Base-by-base conservation (phyloP, 768 basidiomycete species). In the Suillus plorans region DNA sequence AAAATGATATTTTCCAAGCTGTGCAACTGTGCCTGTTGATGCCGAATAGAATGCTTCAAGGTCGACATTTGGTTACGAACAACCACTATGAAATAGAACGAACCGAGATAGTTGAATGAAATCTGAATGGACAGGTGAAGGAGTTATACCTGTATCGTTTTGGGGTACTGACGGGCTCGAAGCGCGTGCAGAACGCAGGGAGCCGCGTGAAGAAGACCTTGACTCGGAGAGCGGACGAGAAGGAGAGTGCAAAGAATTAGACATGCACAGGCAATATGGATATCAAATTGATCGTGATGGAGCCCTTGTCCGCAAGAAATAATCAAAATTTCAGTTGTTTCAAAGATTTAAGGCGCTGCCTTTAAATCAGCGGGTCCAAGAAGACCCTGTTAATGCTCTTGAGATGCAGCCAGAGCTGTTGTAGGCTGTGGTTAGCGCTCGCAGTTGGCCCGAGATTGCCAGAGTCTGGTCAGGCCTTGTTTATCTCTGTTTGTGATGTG, bases 11-110 rank as follows among this genome's bases (percentile, higher is more conserved):
- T 90, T 74, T 94, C 92, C 61, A 93, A 84, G 45, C 72, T 81
- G 69, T 88, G 84, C 42, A 92, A 75, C 69, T 93, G 90, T 22
- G 91, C 91, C 79, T 92, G 90, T 72, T 94, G 90, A 70, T 93
- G 91, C 66, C 92, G 80, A 70, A 94, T 94, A 72, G 83, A 86
- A 74, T 94, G 92, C 77, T 89, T 92, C 71, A 94, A 78, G 47
- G 87, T 88, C 69, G 90, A 91, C 78, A 94, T 88, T 66, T 93
- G 91, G 69, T 86, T 88, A 63, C 92, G 86, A 61, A 92, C 81
- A 67, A 87, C 84, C 72, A 92, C 92, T 94, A 34, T 7, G 66
- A 67, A 72, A 70, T 49, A 65, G 65, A 71, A 70, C 67, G 73
- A 72, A 76, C 70, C 69, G 63, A 64, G 60, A 69, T 52, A 61